Base-by-base conservation (phyloP, 78 protist genomes). In the Bodo saltans region DNA sequence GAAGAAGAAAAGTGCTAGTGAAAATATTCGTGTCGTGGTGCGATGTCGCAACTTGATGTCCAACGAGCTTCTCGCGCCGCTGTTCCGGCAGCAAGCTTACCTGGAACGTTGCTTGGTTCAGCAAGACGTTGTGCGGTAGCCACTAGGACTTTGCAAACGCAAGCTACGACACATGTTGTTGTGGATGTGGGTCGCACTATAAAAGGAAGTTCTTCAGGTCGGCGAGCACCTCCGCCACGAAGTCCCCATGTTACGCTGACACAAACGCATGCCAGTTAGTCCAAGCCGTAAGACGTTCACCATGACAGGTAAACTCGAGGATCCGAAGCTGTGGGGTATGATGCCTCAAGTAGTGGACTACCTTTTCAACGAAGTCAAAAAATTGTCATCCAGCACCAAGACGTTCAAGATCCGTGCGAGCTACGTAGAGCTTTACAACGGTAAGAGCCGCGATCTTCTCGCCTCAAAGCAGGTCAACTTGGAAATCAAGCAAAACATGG, bases 341-440 rank as follows among this genome's bases (percentile, higher is more conserved):
- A 87, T 83, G 0, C 91, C 91, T 3, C 74, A 88, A 39, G 84
- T 90, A 0, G 40, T 91, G 35, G 34, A 88, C 38, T 40, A 84
- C 42, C 84, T 91, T 53, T 91, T 91, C 86, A 26, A 80, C 42
- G 74, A 75, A 27, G 85, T 85, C 40, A 75, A 80, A 0, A 67
- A 47, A 41, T 30, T 1, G 26, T 25, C 1, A 35, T 26, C 0
- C 68, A 52, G 60, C 33, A 72, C 12, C 27, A 84, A 52, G 78
- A 12, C 42, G 42, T 87, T 42, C 73, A 85, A 79, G 21, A 89
- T 88, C 76, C 81, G 83, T 17, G 90, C 87, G 37, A 83, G 89
- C 33, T 90, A 74, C 71, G 75, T 91, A 3, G 96, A 93, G 88
- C 89, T 82, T 27, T 90, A 90, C 87, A 88, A 88, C 76, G 91